Percentiles rank a stretch among this genome's conserved stretches.
phyloP scores from a whole-genome alignment of 306 rosid species.

The Prunus dulcis region DNA sequence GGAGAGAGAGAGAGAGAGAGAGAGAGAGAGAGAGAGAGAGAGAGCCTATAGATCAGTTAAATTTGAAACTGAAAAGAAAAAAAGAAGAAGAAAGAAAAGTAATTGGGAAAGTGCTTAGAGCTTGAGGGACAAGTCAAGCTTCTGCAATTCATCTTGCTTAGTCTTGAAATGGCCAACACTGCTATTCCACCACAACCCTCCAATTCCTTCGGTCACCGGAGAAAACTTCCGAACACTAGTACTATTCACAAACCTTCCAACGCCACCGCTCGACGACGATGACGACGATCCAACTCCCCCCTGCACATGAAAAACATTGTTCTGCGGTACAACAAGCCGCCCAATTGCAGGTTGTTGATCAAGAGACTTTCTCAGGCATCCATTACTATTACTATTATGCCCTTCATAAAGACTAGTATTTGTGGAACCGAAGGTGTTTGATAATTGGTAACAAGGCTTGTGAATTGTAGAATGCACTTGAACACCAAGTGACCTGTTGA shows the following conservation, averaged over 20 bases:
- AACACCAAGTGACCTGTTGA: conserved; percentile 73
- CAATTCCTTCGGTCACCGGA: conserved; percentile 32
- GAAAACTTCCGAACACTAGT: conserved; percentile 32
- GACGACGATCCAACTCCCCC: conserved; percentile 24
- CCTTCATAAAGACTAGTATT: conserved; percentile 10
- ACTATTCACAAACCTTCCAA: conserved; percentile 38
- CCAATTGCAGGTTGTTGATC: conserved; percentile 46
- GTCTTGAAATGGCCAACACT: conserved; percentile 35
- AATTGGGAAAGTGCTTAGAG: conserved; percentile 37
- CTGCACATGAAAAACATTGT: conserved; percentile 26
- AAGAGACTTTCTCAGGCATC: conserved; percentile 44
- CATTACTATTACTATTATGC: conserved; percentile 20
- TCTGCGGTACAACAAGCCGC: conserved; percentile 26
- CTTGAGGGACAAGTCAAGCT: conserved; percentile 93
- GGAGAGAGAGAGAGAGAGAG: too few relatives aligned
- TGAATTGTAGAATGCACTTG: conserved; percentile 71
- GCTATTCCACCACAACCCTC: conserved; percentile 47
- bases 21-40: background rate
- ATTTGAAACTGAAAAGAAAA: conserved; percentile 14
- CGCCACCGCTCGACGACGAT: conserved; percentile 32
- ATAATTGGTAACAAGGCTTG: conserved; percentile 52
- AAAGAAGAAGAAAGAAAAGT: background rate
- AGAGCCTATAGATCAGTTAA: conserved; percentile 13
- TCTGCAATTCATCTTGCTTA: conserved; percentile 66
- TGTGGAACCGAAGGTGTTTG: background rate